These are phyloP conservation scores for Earliella scabrosa DNA, from an alignment of 1,284 basidiomycete genomes.

Conservation along the genomic window DNA sequence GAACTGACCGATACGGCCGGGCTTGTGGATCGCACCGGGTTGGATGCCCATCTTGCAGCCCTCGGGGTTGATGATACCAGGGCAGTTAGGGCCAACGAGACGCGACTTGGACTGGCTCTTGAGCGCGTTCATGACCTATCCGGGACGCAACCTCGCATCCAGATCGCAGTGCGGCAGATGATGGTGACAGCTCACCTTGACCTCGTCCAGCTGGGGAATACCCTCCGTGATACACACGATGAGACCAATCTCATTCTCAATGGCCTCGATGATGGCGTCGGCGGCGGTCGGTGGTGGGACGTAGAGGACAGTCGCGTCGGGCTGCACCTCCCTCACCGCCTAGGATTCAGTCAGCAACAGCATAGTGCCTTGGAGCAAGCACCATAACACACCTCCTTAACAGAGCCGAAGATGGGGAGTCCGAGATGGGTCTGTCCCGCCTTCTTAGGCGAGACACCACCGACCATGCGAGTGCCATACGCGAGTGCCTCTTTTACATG, in stretches of 20 bases:
- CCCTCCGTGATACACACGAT: constrained; percentile 99
- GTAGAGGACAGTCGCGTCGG: constrained; percentile 94
- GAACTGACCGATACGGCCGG: constrained; percentile 86
- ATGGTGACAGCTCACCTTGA: constrained; percentile 60
- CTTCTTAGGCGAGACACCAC: constrained; percentile 97
- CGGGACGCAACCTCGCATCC: constrained; percentile 4
- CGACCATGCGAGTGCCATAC: constrained; percentile 97
- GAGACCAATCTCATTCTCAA: constrained; percentile 94
- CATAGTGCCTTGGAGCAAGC: not conserved
- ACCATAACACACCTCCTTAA: constrained; percentile 75
- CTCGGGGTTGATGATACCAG: constrained; percentile 95
- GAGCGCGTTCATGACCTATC: constrained; percentile 89
- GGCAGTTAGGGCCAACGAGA: constrained; percentile 97
- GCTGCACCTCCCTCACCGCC: constrained; percentile 84
- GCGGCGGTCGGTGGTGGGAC: constrained; percentile 93
- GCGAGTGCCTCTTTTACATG: constrained; percentile 94
- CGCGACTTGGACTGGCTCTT: constrained; percentile 94
- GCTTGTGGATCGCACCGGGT: constrained; percentile 96
- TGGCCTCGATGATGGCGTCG: constrained; percentile 96
- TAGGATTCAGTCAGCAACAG: constrained; percentile 33
- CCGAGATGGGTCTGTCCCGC: constrained; percentile 96
- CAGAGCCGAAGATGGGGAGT: constrained; percentile 92
- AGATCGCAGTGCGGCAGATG: not conserved
- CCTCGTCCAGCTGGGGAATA: constrained; percentile 96
- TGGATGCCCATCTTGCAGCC: constrained; percentile 99